These are phyloP conservation scores for Aspergillus sp. DNA, from an alignment of 2,329 filamentous ascomycete genomes.

Conservation along the genomic window DNA sequence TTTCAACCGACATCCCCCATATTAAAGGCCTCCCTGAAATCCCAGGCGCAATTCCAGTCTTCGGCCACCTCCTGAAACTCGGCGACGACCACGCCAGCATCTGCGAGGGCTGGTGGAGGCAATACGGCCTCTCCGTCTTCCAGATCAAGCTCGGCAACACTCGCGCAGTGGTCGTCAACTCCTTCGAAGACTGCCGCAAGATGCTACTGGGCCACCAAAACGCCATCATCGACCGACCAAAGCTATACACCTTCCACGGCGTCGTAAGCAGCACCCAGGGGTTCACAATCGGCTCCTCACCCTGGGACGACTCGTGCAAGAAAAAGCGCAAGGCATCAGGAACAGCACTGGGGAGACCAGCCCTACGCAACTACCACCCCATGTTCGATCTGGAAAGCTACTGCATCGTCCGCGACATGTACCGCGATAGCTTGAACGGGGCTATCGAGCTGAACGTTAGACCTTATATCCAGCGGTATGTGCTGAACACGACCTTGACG, in stretches of 20 bases:
- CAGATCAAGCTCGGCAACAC: conserved; percentile 47
- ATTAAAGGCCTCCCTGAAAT: conserved; percentile 59
- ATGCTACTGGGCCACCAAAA: conserved; percentile 73
- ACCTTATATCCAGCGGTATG: conserved; percentile 68
- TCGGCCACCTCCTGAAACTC: conserved; percentile 60
- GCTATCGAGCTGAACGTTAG: conserved; percentile 62
- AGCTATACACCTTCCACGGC: conserved; percentile 72
- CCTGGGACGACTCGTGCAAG: conserved; percentile 75
- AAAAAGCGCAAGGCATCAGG: conserved; percentile 69
- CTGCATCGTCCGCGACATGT: conserved; percentile 66
- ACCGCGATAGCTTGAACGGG: conserved; percentile 60
- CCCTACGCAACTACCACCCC: conserved; percentile 70
- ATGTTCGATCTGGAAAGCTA: conserved; percentile 73
- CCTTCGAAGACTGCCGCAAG: conserved; percentile 64
- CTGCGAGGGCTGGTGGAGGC: conserved; percentile 54
- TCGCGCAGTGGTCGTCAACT: conserved; percentile 71
- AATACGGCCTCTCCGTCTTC: conserved; percentile 58
- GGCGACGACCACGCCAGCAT: conserved; percentile 55
- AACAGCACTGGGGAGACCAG: conserved; percentile 69
- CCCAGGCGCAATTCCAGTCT: conserved; percentile 54
- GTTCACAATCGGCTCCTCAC: conserved; percentile 75
- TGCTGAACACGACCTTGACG: conserved; percentile 70
- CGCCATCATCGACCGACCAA: conserved; percentile 70
- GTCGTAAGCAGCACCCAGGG: conserved; percentile 71
- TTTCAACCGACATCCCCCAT: conserved; percentile 52